Base-by-base conservation (phyloP, 23 red algal species). In the Chondrus crispus region DNA sequence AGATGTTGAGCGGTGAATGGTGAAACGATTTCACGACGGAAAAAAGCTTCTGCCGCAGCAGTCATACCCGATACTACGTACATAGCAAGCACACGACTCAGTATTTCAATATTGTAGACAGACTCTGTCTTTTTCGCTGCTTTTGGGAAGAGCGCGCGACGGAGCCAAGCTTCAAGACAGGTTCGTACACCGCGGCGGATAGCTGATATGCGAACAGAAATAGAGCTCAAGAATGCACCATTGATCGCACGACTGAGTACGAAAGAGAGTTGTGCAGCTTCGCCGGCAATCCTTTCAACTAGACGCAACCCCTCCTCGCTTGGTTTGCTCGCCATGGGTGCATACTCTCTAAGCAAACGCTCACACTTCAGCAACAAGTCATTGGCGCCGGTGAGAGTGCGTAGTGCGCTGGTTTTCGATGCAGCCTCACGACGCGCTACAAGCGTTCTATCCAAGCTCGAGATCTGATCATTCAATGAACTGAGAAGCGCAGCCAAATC, bases 331-430 rank as follows among this genome's bases (percentile, higher is more conserved):
- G 60, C 32, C 32, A 74, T 48, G 13, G 29, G 42, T 1, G 38
- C 46, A 40, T 82, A 89, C 45, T 85, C 80, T 46, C 70, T 76
- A 14, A 96, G 37, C 0, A 96, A 82, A 38, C 85, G 29, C 68
- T 96, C 94, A 75, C 94, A 96, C 75, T 96, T 90, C 13, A 73
- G 73, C 24, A 96, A 57, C n/a, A 92, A 85, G 47, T 90, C 88
- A 48, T 89, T 85, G 51, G 85, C 83, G 46, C 57, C 47, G 18
- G 85, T 22, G 32, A 92, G 78, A 18, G 85, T 81, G 36, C 79
- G 79, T 13, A 96, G 82, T 3, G 80, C 87, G 43, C 48, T 66
- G 52, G 52, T 82, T 29, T 54, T 57, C 22, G 52, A 54, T 40
- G 79, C 72, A 13, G 76, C 80, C 5, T 81, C 58, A 32, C 93